Base-by-base conservation (phyloP, 495 filamentous ascomycete genomes). In the Xylaria bambusicola region DNA sequence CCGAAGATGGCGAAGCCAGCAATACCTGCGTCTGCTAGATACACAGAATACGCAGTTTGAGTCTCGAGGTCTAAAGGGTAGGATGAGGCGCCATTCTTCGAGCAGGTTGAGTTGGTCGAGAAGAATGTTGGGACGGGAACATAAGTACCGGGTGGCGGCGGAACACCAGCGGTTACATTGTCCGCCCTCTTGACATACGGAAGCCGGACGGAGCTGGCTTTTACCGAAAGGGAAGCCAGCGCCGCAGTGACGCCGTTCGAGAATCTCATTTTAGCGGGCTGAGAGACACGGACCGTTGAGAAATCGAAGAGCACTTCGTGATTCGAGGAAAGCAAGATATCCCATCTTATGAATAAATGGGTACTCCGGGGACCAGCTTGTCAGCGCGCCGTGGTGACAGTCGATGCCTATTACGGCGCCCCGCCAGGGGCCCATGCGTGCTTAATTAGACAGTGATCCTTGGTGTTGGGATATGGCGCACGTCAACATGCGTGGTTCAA, bases 21-120 rank as follows among this genome's bases (percentile, higher is more conserved):
- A 49, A 65, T 69, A 57, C 67, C 62, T 47, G 62, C 49, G 49
- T 55, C 51, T 27, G 54, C 42, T 15, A 57, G 31, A 9, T 56
- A 57, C 33, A 57, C 54, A 17, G 54, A 57, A 31, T 57, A 48
- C 5, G 42, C 31, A 10, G 54, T 41, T 18, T 48, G 40, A 4
- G 53, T 46, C 8, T 46, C 40, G 3, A 46, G 17, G 21, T 45
- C 53, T 41, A 47, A 12, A 3, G 52, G 36, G 38, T 54, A 54
- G 15, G 52, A 54, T 5, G 52, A 6, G 36, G 52, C 52, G n/a
- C 23, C 52, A 44, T 54, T 18, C 23, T 44, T 54, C 3, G 52
- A 54, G 17, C 0, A 42, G 17, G 36, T 42, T 5, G 52, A 42
- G 24, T 54, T 54, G 52, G 52, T 54, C n/a, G 36, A 29, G 52